Conservation (phyloP, 768 basidiomycete genomes). For the Lactarius trivialis region DNA sequence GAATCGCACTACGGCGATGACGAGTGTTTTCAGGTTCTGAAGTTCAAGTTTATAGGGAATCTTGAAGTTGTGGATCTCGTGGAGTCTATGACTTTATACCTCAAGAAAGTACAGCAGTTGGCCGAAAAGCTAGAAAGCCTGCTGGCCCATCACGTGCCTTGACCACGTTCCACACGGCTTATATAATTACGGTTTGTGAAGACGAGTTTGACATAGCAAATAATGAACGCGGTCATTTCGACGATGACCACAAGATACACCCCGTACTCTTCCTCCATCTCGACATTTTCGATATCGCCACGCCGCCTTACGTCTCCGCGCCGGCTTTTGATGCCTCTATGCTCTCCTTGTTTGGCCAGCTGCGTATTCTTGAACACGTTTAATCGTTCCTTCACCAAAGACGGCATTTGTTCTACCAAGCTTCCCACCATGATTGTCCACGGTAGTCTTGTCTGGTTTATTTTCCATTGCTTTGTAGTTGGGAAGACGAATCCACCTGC, state of each 20-base stretch:
- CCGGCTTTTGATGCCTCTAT: background rate
- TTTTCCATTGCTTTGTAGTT: background rate
- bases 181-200: background rate
- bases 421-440: background rate
- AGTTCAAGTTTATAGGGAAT: constrained; percentile 7
- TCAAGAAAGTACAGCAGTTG: constrained; percentile 14
- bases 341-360: background rate
- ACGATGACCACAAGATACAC: background rate
- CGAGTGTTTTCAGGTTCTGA: constrained; percentile 8
- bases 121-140: constrained; percentile 2
- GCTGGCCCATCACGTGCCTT: constrained; percentile 1
- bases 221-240: too few species aligned
- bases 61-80: constrained; percentile 5
- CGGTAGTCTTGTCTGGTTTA: background rate
- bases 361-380: background rate
- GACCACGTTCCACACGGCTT: background rate
- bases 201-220: too few species aligned
- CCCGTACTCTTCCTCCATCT: background rate
- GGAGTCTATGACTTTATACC: constrained; percentile 11
- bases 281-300: background rate
- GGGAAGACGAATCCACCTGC: background rate
- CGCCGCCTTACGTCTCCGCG: background rate
- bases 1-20: constrained; percentile 3
- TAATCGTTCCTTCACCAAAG: background rate
- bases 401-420: background rate